Conservation (phyloP, 1,284 basidiomycete genomes). For the Naganishia cerealis region DNA sequence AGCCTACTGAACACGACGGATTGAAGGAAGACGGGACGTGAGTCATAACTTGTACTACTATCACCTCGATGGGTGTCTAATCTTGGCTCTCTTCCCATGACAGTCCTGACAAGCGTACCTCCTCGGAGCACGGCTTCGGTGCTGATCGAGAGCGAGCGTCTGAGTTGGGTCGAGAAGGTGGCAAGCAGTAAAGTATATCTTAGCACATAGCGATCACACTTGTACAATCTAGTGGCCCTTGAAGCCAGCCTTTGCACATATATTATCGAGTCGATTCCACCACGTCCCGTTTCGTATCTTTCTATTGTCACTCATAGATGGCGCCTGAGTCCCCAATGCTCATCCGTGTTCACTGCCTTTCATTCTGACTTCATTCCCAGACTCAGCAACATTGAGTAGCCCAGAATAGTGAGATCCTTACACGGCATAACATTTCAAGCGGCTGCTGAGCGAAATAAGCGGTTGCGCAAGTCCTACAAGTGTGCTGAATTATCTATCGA, state of each 20-base stretch:
- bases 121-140: slow-evolving; percentile 48
- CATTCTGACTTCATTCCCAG: too few species aligned
- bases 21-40: slow-evolving; percentile 44
- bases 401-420: too few species aligned
- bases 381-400: too few species aligned
- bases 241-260: slow-evolving; percentile 3
- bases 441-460: too few species aligned
- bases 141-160: slow-evolving; percentile 43
- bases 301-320: too few species aligned
- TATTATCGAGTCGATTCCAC: too few species aligned
- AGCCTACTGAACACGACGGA: slow-evolving; percentile 39
- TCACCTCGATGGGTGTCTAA: not conserved
- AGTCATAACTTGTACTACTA: not conserved
- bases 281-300: too few species aligned
- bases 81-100: too few species aligned
- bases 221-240: slow-evolving; percentile 29
- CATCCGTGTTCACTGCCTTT: too few species aligned
- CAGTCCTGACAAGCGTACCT: slow-evolving; percentile 43
- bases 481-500: not conserved
- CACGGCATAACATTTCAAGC: too few species aligned
- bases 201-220: not conserved
- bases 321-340: too few species aligned
- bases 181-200: slow-evolving; percentile 20
- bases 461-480: too few species aligned
- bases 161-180: slow-evolving; percentile 36